A percentile compares a stretch with the other conserved stretches of the same genome.
Conservation (phyloP, 2,329 filamentous ascomycete species). For the Fusarium sp. region DNA sequence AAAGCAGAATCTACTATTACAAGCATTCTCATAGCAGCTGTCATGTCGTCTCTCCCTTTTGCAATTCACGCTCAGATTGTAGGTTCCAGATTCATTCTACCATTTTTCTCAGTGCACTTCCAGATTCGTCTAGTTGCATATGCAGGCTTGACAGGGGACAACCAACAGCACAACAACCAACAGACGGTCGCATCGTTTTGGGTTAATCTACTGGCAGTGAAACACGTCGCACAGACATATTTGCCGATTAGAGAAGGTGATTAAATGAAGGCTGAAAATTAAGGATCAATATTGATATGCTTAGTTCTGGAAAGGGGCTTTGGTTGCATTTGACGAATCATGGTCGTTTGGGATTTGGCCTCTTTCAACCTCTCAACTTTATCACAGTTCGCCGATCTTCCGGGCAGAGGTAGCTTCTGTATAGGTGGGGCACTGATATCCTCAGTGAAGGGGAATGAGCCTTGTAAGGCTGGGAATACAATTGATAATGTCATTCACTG, state of each 20-base stretch:
- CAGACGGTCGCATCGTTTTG: neutral
- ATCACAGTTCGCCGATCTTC: no score
- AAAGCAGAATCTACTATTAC: neutral
- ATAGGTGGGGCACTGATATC: no score
- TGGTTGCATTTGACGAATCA: accelerated
- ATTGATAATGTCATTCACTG: neutral
- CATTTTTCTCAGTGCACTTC: neutral
- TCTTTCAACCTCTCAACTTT: neutral
- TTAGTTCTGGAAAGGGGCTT: neutral
- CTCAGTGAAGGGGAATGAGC: neutral
- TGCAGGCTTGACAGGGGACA: neutral
- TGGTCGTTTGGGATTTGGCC: neutral
- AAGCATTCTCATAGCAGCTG: no score
- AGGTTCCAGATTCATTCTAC: accelerated
- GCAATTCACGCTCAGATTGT: accelerated
- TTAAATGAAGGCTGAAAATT: neutral
- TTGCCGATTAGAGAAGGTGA: neutral
- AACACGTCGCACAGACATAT: neutral
- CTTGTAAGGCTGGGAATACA: accelerated
- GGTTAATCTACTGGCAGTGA: accelerated
- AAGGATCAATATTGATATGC: neutral
- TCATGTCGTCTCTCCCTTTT: no score
- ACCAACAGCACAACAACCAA: neutral
- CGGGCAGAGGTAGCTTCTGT: accelerated
- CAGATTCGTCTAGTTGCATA: neutral